These are phyloP conservation scores for Paecilomyces sp. DNA, from an alignment of 2,329 filamentous ascomycete genomes.

Conservation along the genomic window DNA sequence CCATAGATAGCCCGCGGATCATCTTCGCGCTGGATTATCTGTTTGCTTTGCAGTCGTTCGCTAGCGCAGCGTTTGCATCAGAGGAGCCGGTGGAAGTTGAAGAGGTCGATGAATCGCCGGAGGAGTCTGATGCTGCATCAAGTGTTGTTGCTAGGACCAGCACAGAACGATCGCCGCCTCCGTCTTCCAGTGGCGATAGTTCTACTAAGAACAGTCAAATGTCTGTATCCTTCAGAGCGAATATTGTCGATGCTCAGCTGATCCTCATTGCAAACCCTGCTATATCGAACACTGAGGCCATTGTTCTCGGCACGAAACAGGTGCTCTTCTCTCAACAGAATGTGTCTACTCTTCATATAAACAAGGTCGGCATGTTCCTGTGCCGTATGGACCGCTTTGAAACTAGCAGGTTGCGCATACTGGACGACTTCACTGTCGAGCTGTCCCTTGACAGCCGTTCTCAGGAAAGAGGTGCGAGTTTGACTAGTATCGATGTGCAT, in stretches of 20 bases:
- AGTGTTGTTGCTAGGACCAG: slow-evolving; percentile 17
- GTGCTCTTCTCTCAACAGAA: slow-evolving; percentile 89
- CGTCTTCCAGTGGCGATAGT: slow-evolving; percentile 21
- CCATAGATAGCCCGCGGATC: slow-evolving; percentile 86
- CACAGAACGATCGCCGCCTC: slow-evolving; percentile 15
- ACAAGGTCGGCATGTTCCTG: slow-evolving; percentile 93
- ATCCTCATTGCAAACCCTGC: slow-evolving; percentile 94
- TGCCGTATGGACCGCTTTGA: slow-evolving; percentile 99
- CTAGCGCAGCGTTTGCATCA: slow-evolving; percentile 59
- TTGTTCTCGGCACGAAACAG: slow-evolving; percentile 91
- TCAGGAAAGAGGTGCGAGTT: slow-evolving; percentile 51
- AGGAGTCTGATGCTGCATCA: slow-evolving; percentile 30
- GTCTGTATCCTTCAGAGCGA: slow-evolving; percentile 80
- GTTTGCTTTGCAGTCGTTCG: slow-evolving; percentile 78
- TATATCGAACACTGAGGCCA: slow-evolving; percentile 84
- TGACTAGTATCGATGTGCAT: slow-evolving; percentile 76
- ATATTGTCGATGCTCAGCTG: slow-evolving; percentile 91
- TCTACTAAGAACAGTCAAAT: slow-evolving; percentile 46
- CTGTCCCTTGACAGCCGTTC: slow-evolving; percentile 73
- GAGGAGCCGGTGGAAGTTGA: slow-evolving; percentile 38
- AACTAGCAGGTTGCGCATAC: slow-evolving; percentile 77
- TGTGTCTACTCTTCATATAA: slow-evolving; percentile 85
- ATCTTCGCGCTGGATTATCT: slow-evolving; percentile 96
- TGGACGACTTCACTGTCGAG: slow-evolving; percentile 93
- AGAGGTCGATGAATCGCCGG: slow-evolving; percentile 26